Evolutionary conservation across 148 eudicot genomes (phyloP).

Genomic region (Rhododendron mucronatum): DNA sequence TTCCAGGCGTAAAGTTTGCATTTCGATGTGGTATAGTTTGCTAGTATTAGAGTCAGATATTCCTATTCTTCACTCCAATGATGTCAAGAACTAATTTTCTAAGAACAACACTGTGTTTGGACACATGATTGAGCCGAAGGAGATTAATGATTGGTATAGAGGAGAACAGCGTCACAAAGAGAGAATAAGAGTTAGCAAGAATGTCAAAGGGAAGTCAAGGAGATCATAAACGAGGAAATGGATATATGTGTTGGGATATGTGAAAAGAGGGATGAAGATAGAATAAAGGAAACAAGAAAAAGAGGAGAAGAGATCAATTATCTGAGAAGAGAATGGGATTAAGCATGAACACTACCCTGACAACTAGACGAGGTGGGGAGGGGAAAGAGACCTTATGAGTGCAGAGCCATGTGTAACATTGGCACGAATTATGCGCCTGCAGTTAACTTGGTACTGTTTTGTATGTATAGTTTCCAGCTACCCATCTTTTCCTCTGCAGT

Average conservation of each 20-base stretch:
- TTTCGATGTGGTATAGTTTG: background rate
- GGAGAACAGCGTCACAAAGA: background rate
- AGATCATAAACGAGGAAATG: background rate
- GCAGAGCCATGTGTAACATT: background rate
- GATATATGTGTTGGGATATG: background rate
- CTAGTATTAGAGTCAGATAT: background rate
- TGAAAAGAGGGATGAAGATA: background rate
- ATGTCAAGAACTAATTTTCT: background rate
- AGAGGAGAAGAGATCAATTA: background rate
- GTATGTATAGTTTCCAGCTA: background rate
- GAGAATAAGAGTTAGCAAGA: background rate
- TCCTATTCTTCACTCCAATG: background rate
- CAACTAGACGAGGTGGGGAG: background rate
- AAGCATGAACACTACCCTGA: background rate
- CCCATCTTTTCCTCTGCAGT: background rate
- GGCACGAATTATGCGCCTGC: background rate
- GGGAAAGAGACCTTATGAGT: background rate
- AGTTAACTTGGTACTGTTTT: background rate
- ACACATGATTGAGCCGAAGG: background rate
- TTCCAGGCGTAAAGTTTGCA: background rate
- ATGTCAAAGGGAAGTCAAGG: background rate
- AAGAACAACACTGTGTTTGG: background rate
- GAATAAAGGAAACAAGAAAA: background rate
- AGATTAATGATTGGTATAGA: background rate
- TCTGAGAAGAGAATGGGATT: background rate